Evolutionary conservation across 1,284 basidiomycete species (phyloP), one percentile per base, ranked within the genome.

Genomic region (Sporisorium iseilematis-ciliati): DNA sequence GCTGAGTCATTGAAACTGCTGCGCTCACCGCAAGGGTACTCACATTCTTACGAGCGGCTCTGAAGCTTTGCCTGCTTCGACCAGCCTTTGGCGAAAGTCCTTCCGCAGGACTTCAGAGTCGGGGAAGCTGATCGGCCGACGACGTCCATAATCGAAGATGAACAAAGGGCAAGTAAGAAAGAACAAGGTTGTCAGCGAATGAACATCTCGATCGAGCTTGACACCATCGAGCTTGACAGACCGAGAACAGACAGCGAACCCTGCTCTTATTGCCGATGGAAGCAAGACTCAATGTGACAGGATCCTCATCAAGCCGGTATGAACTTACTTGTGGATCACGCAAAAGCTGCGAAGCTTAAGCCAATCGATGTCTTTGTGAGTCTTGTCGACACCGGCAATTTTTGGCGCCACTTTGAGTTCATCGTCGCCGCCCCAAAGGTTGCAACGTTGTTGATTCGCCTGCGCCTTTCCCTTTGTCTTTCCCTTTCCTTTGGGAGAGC

Each of bases 311-410:
- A 42, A 42, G 14, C 49, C 35, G 29, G 4, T 5, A 4, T 29
- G 21, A 25, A 87, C 89, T 61, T 77, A 93, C 93, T 85, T 85
- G 78, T 90, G 89, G 0, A 89, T 84, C 0, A 95, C 93, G 5
- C 88, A 90, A 45, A 94, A 90, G 26, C 91, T 91, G 40, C 93
- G 90, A 74, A 93, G 91, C 84, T 93, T 93, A 71, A 96, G 86
- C 60, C 95, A 86, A 82, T 93, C 93, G 69, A 95, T 95, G 82
- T 95, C 92, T 85, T 91, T 92, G 74, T 96, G 93, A 21, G 88
- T 88, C 85, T 93, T 95, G 60, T 90, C 89, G n/a, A 94, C 86
- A 0, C 94, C 94, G 6, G 51, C 40, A 35, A 75, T 75, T 53
- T 75, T 75, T 14, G 72, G 72, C 12, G 72, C 72, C 3, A 95